Evolutionary conservation across 805 yeast species (phyloP).

Genomic region (Candida yuanshanica): DNA sequence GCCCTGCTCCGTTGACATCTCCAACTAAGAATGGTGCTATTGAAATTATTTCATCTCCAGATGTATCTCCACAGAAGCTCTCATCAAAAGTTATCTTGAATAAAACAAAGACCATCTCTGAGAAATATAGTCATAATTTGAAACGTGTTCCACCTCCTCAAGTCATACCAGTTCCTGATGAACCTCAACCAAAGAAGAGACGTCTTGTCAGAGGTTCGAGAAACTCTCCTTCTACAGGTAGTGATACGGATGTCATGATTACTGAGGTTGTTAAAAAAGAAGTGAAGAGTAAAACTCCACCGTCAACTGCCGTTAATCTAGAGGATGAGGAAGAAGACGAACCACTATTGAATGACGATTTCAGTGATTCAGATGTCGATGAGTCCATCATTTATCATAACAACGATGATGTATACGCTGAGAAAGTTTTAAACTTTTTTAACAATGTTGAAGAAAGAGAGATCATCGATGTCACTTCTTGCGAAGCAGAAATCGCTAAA

Average conservation of each 20-base stretch:
- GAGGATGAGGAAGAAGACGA: constrained; percentile 32
- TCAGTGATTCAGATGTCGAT: constrained; percentile 43
- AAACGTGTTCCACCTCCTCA: neutral
- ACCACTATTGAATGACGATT: constrained; percentile 36
- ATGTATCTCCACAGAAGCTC: constrained; percentile 19
- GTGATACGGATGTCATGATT: constrained; percentile 15
- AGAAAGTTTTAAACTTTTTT: constrained; percentile 66
- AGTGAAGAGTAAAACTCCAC: neutral
- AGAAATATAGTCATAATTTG: constrained; percentile 25
- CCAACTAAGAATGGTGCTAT: constrained; percentile 1
- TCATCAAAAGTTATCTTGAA: constrained; percentile 33
- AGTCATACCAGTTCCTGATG: neutral
- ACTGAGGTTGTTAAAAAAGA: neutral
- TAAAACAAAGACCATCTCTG: constrained; percentile 32
- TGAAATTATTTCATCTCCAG: constrained; percentile 23
- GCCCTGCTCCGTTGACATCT: neutral
- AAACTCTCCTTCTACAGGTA: constrained; percentile 17
- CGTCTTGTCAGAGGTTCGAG: constrained; percentile 35
- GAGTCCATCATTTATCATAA: constrained; percentile 19
- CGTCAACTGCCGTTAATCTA: constrained; percentile 11
- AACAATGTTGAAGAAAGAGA: constrained; percentile 74
- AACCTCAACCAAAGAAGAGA: constrained; percentile 27
- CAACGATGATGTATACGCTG: constrained; percentile 24
- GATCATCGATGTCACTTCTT: constrained; percentile 72
- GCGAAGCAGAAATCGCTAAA: constrained; percentile 61